Evolutionary conservation across 2,329 filamentous ascomycete genomes (phyloP).

Genomic region (Arthrobotrys musiformis): DNA sequence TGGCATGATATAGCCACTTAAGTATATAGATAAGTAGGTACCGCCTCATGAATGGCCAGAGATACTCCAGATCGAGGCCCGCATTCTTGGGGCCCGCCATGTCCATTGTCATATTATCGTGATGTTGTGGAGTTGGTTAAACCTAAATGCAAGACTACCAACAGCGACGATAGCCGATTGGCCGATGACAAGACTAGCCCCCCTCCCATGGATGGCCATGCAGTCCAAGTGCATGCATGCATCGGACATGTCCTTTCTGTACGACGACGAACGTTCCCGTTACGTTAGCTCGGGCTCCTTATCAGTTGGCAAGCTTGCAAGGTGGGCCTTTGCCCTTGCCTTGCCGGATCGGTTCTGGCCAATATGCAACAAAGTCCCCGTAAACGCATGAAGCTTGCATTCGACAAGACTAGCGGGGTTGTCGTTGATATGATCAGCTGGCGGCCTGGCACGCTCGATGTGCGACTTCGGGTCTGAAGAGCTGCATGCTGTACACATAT

Average conservation of each 20-base stretch:
- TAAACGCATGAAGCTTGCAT: constrained; percentile 14
- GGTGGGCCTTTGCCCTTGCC: neutral
- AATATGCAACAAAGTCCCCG: constrained; percentile 11
- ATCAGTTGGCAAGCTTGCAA: neutral
- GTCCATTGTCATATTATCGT: no score
- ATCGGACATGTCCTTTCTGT: neutral
- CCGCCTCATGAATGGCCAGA: no score
- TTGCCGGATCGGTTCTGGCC: constrained; percentile 1
- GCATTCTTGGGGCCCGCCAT: no score
- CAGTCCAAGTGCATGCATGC: neutral
- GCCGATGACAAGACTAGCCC: no score
- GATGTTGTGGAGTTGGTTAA: no score
- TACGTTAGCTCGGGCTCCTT: neutral
- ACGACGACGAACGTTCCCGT: neutral
- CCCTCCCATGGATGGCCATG: neutral
- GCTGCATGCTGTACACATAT: neutral
- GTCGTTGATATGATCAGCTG: constrained; percentile 3
- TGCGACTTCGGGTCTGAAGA: neutral
- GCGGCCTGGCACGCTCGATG: neutral
- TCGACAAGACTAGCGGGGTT: neutral
- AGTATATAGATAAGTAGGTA: no score
- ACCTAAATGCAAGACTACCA: neutral
- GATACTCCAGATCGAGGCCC: no score
- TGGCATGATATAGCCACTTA: no score
- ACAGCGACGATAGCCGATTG: constrained; percentile 9